Evolutionary conservation across 352 stramenopile species (phyloP), one percentile per base, ranked within the genome.

Genomic region (Pythium pyrilobum): DNA sequence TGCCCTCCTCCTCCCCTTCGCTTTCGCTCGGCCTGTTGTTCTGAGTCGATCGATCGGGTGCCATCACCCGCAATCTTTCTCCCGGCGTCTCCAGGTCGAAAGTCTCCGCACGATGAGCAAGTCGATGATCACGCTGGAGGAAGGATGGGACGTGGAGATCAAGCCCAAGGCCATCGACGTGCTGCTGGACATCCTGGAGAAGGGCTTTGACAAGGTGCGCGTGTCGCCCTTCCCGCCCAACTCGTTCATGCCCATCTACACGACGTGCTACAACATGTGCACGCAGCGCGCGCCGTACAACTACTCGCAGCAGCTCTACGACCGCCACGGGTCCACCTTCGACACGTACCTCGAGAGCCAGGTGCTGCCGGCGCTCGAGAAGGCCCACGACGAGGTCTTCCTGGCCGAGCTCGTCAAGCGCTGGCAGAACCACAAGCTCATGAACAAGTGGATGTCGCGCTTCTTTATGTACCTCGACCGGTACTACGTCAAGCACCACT

Each of bases 391-490:
- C 56, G 85, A 98, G 53, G 96, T 98, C 56, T 92, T 99, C n/a
- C 75, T 99, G 8, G 85, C 92, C 52, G 96, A 99, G 69, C 76
- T 99, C 23, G 92, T 98, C 40, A 87, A 93, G 56, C 94, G 97
- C 42, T 99, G 96, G 96, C 80, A 88, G 36, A 98, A 99, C 74
- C 97, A 99, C 81, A 98, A 98, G 71, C 98, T 99, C 71, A 99
- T 99, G 97, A 99, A 99, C 85, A 98, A 99, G 76, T 99, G 97
- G 97, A 97, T 99, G 81, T 80, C 91, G 46, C 97, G 97, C 60
- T 99, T 99, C 72, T 99, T 99, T 72, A 99, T 98, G 75, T 99
- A 99, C 74, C 71, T 99, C n/a, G 96, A 99, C 71, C 82, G 93
- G 25, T 98, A 97, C 74, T 97, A 98, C 71, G 89, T 98, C 52